These are phyloP conservation scores for Pseudocercospora cruenta DNA, from an alignment of 2,329 filamentous ascomycete genomes.

Conservation along the genomic window DNA sequence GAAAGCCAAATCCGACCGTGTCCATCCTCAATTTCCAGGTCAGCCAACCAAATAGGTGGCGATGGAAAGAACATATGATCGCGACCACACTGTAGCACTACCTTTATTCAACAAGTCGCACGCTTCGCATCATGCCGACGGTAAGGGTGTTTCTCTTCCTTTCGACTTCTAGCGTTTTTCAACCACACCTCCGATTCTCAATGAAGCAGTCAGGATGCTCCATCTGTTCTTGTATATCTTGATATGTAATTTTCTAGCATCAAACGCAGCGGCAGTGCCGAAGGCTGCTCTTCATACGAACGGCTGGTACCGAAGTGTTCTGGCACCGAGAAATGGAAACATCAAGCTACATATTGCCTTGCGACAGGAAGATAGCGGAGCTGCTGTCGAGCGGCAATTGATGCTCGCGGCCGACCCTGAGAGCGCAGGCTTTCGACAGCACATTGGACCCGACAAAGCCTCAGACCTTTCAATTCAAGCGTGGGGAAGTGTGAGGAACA, in stretches of 20 bases:
- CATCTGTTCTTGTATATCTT: background rate
- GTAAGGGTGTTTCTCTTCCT: background rate
- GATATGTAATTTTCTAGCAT: background rate
- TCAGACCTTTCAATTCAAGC: slow-evolving; percentile 17
- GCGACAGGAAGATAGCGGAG: slow-evolving; percentile 22
- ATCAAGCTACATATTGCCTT: slow-evolving; percentile 31
- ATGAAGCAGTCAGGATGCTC: background rate
- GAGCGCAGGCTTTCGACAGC: slow-evolving; percentile 22
- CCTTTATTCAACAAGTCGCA: background rate
- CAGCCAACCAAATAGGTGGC: background rate
- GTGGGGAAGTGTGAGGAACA: background rate
- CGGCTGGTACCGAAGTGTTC: slow-evolving; percentile 20
- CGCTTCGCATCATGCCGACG: background rate
- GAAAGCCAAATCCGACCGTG: background rate
- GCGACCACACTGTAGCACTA: background rate
- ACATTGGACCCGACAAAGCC: slow-evolving; percentile 18
- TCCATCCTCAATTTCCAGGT: background rate
- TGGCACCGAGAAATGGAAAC: slow-evolving; percentile 20
- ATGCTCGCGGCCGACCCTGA: slow-evolving; percentile 18
- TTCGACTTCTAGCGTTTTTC: background rate
- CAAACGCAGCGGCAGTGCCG: slow-evolving; percentile 9
- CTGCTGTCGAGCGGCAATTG: slow-evolving; percentile 19
- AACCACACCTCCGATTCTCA: background rate
- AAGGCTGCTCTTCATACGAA: slow-evolving; percentile 18
- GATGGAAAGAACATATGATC: background rate